Base-by-base conservation (phyloP, 768 basidiomycete species). In the Amanita rubescens region DNA sequence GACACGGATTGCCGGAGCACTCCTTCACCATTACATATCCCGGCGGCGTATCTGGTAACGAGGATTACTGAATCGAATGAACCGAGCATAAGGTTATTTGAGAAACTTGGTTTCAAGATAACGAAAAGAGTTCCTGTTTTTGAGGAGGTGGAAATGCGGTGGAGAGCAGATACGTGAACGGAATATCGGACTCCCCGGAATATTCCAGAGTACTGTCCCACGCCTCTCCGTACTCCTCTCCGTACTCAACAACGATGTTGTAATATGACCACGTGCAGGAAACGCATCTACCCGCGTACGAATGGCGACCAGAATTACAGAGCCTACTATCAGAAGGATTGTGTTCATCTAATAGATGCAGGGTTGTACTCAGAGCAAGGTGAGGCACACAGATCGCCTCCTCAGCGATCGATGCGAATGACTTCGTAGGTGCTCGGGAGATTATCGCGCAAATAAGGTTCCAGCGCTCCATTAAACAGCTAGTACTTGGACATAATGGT, bases 111-210 rank as follows among this genome's bases (percentile, higher is more conserved):
- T 0, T 96, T 96, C 61, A 64, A 62, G 15, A 69, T 86, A 33
- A 81, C 79, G 9, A 87, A 86, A 62, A 68, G 71, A 10, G 82
- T 85, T 14, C 77, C 82, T 47, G 84, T 90, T 9, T 97, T 94
- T 59, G 72, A 78, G 33, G 91, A 97, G 67, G 78, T 90, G 14
- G 93, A 95, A 70, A 78, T 96, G 81, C 78, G 87, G 24, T 78
- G 69, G 67, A 30, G 20, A 46, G 15, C 14, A 34, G 6, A 15
- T 30, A 30, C 49, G 10, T 25, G 25, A n/a, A n/a, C n/a, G n/a
- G n/a, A n/a, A n/a, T n/a, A n/a, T n/a, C n/a, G n/a, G n/a, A 32
- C n/a, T 32, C 17, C 5, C 5, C 20, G 15, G 17, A 9, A 33
- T 10, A n/a, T n/a, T n/a, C n/a, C n/a, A n/a, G n/a, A 30, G 27